These are phyloP conservation scores for Thraustochytrium sp. DNA, from an alignment of 352 stramenopile species.

Conservation along the genomic window DNA sequence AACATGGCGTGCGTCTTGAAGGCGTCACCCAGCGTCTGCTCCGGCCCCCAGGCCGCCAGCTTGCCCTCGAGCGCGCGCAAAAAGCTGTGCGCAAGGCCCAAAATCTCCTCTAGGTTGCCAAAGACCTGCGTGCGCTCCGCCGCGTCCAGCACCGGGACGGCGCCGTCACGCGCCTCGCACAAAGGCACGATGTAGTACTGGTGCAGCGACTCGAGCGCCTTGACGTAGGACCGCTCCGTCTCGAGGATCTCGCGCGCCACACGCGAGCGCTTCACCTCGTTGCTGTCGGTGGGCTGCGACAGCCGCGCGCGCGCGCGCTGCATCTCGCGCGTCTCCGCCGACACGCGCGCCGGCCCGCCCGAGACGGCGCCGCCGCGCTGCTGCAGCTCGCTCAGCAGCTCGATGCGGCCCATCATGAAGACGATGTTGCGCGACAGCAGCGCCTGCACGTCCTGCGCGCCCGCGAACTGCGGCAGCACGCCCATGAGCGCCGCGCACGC, in stretches of 20 bases:
- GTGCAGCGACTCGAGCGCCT: conserved; percentile 7
- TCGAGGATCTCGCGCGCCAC: conserved; percentile 27
- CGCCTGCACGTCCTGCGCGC: neutral
- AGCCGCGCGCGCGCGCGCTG: conserved; percentile 4
- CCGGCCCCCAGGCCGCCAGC: neutral
- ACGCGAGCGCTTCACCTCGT: neutral
- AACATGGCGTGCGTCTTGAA: conserved; percentile 36
- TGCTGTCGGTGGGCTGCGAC: conserved; percentile 35
- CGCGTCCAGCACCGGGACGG: neutral
- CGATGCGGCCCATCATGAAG: conserved; percentile 36
- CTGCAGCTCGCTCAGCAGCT: neutral
- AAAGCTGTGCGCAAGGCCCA: conserved; percentile 21
- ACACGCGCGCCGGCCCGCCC: neutral
- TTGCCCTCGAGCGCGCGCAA: neutral
- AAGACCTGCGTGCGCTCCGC: neutral
- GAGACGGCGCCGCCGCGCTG: neutral
- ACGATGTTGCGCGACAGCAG: neutral
- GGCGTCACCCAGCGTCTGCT: neutral
- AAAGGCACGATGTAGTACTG: conserved; percentile 21
- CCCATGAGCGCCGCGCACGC: conserved; percentile 8
- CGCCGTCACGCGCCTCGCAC: neutral
- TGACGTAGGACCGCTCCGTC: conserved; percentile 10
- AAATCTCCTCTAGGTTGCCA: conserved; percentile 26
- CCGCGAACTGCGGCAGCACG: neutral
- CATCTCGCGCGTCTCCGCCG: neutral